These are phyloP conservation scores for Paraphoma chrysanthemicola DNA, from an alignment of 2,329 filamentous ascomycete species.

Conservation along the genomic window DNA sequence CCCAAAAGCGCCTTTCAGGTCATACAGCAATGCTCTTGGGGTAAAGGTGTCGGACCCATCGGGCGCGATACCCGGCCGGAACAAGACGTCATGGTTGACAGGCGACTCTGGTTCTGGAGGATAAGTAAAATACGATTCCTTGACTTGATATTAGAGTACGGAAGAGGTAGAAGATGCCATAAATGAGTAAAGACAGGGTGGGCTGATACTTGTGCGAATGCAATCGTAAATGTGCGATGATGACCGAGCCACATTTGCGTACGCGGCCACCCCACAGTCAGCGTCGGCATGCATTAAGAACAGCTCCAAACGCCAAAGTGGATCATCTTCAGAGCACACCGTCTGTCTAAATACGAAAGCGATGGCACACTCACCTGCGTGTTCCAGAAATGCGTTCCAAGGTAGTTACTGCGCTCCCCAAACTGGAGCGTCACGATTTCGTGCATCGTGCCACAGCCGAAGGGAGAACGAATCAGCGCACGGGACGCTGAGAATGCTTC, in stretches of 20 bases:
- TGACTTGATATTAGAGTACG: neutral
- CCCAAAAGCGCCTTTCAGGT: conserved; percentile 92
- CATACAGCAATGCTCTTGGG: conserved; percentile 90
- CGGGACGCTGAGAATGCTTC: neutral
- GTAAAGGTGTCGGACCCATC: conserved; percentile 92
- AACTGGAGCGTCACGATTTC: conserved; percentile 95
- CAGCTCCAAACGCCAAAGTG: neutral
- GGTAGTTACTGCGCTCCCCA: conserved; percentile 89
- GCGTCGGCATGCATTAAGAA: conserved; percentile 10
- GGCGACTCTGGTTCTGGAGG: conserved; percentile 67
- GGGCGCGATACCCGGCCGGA: conserved; percentile 79
- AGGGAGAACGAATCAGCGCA: neutral
- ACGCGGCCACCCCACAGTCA: conserved; percentile 24
- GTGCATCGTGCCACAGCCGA: conserved; percentile 67
- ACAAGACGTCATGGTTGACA: conserved; percentile 86
- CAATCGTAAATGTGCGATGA: conserved; percentile 8
- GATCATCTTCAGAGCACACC: neutral
- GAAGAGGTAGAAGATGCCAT: neutral
- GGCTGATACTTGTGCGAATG: conserved; percentile 1
- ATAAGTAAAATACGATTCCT: conserved; percentile 99
- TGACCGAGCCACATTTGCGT: conserved; percentile 19
- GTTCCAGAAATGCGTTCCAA: conserved; percentile 98
- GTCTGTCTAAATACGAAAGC: neutral
- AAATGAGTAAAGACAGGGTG: neutral
- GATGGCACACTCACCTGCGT: conserved; percentile 67